Percentiles rank a stretch among this genome's conserved stretches.
Conservation (phyloP, 129 eudicot genomes). For the Helianthus tuberosus region DNA sequence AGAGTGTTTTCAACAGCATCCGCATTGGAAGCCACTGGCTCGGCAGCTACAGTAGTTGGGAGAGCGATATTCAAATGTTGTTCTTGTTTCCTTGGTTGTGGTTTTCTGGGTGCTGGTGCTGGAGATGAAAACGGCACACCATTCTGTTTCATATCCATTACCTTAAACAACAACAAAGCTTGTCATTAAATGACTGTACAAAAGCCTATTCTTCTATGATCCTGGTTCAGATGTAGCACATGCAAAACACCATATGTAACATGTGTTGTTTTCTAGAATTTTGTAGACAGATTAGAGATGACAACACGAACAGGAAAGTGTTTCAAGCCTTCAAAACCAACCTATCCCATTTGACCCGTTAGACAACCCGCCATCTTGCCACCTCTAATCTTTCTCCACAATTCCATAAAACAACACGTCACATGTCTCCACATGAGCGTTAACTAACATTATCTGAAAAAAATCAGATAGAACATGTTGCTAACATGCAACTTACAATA, state of each 20-base stretch:
- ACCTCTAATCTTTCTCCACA: neutral
- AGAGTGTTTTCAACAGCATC: slow-evolving; percentile 54
- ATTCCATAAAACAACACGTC: neutral
- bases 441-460: neutral
- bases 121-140: slow-evolving; percentile 60
- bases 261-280: neutral
- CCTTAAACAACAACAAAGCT: slow-evolving; percentile 43
- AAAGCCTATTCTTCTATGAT: neutral
- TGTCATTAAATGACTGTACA: neutral
- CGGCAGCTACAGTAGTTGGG: slow-evolving; percentile 34
- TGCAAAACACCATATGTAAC: neutral
- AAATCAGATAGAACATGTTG: neutral
- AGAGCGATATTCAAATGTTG: slow-evolving; percentile 43
- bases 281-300: neutral
- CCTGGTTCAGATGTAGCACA: neutral
- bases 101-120: slow-evolving; percentile 48
- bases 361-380: slow-evolving; percentile 1
- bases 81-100: slow-evolving; percentile 50
- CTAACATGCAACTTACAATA: slow-evolving; percentile 58
- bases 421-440: neutral
- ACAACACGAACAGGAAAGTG: neutral
- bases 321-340: neutral
- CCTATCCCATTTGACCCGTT: neutral
- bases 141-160: slow-evolving; percentile 71
- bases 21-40: slow-evolving; percentile 40